These are phyloP conservation scores for Epicoccum sorghinum DNA, from an alignment of 2,329 filamentous ascomycete species.

Conservation along the genomic window DNA sequence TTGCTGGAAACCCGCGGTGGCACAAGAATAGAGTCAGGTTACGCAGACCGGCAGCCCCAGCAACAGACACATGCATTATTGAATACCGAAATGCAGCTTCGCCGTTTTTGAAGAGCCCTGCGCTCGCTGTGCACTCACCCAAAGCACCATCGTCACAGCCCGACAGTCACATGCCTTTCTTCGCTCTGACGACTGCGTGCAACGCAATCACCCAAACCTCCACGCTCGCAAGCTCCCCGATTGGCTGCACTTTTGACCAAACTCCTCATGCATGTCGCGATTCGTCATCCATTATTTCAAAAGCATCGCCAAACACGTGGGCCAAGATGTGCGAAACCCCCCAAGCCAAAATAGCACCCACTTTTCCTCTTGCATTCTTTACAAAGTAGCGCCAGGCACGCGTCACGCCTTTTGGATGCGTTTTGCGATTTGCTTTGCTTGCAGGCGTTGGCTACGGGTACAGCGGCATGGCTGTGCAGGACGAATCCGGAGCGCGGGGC, in stretches of 20 bases:
- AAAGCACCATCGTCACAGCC: no score
- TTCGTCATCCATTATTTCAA: no score
- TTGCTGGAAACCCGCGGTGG: background rate
- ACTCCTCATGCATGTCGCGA: no score
- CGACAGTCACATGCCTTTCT: slow-evolving; percentile 1
- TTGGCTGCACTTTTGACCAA: background rate
- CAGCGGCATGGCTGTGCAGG: slow-evolving; percentile 10
- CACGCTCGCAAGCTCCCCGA: background rate
- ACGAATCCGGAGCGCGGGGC: background rate
- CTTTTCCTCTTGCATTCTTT: slow-evolving; percentile 1
- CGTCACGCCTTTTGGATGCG: background rate
- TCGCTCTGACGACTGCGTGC: no score
- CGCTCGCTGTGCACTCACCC: background rate
- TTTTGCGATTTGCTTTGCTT: background rate
- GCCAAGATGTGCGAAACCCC: no score
- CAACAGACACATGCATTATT: background rate
- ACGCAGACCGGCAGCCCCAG: background rate
- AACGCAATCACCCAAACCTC: no score
- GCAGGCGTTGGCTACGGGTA: background rate
- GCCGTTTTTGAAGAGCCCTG: background rate
- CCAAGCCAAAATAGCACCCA: no score
- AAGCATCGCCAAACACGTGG: no score
- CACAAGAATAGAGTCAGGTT: slow-evolving; percentile 1
- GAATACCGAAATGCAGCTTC: no score
- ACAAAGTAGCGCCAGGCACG: slow-evolving; percentile 2